These are phyloP conservation scores for Pneumocystis carinii DNA, from an alignment of 1,139 yeast genomes.

Conservation along the genomic window DNA sequence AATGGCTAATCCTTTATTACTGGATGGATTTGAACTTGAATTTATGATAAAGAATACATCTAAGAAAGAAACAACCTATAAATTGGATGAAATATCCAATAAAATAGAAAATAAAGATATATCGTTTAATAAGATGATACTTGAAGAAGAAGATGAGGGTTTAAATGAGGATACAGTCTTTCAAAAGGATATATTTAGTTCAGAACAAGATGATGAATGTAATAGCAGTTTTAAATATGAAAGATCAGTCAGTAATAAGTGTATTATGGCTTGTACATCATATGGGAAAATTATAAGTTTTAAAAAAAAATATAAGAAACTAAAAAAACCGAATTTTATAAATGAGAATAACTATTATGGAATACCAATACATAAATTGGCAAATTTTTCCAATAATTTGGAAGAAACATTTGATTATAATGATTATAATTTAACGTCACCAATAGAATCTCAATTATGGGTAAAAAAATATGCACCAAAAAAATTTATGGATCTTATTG, in stretches of 20 bases:
- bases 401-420: neutral
- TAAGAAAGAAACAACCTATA: neutral
- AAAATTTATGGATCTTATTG: conserved; percentile 54
- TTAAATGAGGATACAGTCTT: neutral
- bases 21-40: neutral
- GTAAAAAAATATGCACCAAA: conserved; percentile 77
- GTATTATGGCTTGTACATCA: neutral
- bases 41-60: neutral
- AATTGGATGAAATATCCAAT: neutral
- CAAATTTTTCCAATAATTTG: neutral
- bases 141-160: neutral
- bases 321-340: neutral
- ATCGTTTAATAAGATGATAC: neutral
- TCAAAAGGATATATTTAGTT: neutral
- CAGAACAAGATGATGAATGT: neutral
- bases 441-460: conserved; percentile 20
- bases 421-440: conserved; percentile 1
- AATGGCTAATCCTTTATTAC: neutral
- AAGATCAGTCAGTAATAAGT: neutral
- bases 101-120: neutral
- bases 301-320: neutral
- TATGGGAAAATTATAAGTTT: neutral
- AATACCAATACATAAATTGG: neutral
- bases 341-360: neutral
- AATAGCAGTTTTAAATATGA: neutral